Conservation (phyloP, 257 asterid genomes). For the Lycium barbarum region DNA sequence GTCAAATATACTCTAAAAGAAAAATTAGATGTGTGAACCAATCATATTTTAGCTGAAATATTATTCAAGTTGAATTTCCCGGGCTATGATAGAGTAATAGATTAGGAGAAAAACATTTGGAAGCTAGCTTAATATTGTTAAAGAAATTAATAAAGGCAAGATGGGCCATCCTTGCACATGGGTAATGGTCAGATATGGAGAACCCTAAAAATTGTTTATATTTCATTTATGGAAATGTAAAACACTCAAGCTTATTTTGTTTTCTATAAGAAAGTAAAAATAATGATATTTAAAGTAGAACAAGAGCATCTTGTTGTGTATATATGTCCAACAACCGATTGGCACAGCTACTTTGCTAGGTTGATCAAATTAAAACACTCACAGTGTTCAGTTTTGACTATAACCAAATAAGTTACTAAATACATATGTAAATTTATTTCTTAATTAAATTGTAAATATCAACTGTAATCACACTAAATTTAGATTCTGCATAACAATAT, state of each 20-base stretch:
- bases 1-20: neutral
- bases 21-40: neutral
- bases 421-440: too few species aligned
- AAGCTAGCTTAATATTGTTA: conserved; percentile 21
- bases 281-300: conserved; percentile 25
- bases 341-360: neutral
- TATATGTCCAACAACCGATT: conserved; percentile 43
- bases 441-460: neutral
- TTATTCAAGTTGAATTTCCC: neutral
- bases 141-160: conserved; percentile 16
- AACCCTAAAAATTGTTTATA: conserved; percentile 30
- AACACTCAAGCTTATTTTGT: conserved; percentile 8
- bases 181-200: conserved; percentile 49
- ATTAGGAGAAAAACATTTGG: conserved; percentile 30
- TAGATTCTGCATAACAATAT: neutral
- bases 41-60: conserved; percentile 27
- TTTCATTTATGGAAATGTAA: neutral
- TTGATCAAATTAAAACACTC: neutral
- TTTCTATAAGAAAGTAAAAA: neutral
- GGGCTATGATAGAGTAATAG: conserved; percentile 18
- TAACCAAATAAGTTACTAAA: neutral
- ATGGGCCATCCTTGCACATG: conserved; percentile 56
- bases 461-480: neutral
- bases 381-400: neutral
- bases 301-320: conserved; percentile 48